These are phyloP conservation scores for Trichoderma sp. DNA, from an alignment of 2,329 filamentous ascomycete species.

Conservation along the genomic window DNA sequence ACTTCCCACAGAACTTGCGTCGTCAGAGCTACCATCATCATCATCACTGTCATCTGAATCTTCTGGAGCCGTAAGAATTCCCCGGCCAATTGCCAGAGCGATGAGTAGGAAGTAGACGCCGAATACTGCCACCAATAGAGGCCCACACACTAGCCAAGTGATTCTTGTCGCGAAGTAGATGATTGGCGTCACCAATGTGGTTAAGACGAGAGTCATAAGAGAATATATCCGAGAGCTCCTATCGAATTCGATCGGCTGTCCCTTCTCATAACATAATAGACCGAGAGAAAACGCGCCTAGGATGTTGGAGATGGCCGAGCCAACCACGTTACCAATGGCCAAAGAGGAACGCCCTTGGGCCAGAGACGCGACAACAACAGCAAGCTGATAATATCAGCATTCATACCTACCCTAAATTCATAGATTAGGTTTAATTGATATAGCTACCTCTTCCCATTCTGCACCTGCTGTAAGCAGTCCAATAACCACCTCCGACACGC, in stretches of 20 bases:
- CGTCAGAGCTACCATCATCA: not conserved
- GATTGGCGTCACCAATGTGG: not conserved
- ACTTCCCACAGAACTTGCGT: not conserved
- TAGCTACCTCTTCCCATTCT: constrained; percentile 54
- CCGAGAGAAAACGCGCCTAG: constrained; percentile 55
- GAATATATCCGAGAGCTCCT: constrained; percentile 49
- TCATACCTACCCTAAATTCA: not conserved
- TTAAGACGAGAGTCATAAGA: not conserved
- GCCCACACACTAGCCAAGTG: not conserved
- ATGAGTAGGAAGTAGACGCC: not conserved
- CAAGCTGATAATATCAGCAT: constrained; percentile 32
- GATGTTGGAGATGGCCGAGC: constrained; percentile 55
- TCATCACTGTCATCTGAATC: not conserved
- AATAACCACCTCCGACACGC: constrained; percentile 47
- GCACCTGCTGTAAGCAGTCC: constrained; percentile 52
- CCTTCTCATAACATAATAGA: constrained; percentile 39
- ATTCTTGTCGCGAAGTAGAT: not conserved
- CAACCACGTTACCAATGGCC: constrained; percentile 54
- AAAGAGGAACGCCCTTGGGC: constrained; percentile 45
- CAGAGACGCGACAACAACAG: constrained; percentile 48
- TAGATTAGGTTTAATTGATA: not conserved
- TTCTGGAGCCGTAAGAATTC: not conserved
- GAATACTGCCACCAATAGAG: not conserved
- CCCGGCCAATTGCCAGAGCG: not conserved
- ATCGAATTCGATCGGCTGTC: constrained; percentile 39